Evolutionary conservation across 75 land plant genomes (phyloP).

Genomic region (Sequoia sempervirens): DNA sequence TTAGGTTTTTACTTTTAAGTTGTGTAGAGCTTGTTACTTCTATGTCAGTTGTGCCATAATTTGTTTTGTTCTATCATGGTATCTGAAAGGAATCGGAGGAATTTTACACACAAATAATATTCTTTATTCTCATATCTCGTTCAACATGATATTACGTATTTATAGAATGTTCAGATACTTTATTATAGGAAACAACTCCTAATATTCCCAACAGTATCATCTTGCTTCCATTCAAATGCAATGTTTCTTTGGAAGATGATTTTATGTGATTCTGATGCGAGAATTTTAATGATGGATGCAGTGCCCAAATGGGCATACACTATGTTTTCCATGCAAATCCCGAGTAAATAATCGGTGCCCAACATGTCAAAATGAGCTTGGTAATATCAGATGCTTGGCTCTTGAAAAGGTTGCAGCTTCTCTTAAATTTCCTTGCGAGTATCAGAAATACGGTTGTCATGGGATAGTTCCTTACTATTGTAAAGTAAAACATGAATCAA

Average conservation of each 20-base stretch:
- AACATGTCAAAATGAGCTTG: constrained; percentile 69
- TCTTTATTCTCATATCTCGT: no score
- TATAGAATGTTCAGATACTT: no score
- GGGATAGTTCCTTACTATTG: constrained; percentile 71
- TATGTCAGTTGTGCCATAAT: not conserved
- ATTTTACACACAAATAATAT: no score
- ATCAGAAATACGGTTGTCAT: constrained; percentile 56
- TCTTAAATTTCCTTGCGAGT: constrained; percentile 65
- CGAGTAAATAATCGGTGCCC: constrained; percentile 71
- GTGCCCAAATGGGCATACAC: constrained; percentile 74
- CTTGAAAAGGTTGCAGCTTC: constrained; percentile 74
- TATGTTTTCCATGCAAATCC: constrained; percentile 66
- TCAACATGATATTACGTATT: no score
- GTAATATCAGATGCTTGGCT: constrained; percentile 72
- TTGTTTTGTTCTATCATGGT: not conserved
- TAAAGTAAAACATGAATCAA: constrained; percentile 70
- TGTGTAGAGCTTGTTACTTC: not conserved
- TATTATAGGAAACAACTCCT: no score
- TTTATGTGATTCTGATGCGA: not conserved
- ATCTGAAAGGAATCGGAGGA: not conserved
- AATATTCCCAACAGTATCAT: no score
- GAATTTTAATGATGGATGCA: constrained; percentile 16
- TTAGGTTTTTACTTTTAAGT: not conserved
- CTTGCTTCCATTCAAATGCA: not conserved
- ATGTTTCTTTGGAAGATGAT: not conserved